phyloP scores from a whole-genome alignment of 352 stramenopile species.

The Phytophthora palmivora region DNA sequence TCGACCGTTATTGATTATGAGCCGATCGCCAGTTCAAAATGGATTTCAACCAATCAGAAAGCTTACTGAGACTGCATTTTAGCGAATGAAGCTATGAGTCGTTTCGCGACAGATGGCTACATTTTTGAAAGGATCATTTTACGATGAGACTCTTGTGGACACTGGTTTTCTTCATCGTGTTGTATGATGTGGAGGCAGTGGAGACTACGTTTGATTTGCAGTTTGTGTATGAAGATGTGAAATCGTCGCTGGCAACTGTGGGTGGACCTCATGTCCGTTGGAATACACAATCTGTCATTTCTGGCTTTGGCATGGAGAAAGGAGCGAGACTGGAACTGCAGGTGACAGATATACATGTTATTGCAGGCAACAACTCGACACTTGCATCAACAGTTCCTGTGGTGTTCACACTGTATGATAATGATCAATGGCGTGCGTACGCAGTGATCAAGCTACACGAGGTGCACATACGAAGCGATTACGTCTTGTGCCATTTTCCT shows the following conservation, averaged over 20 bases:
- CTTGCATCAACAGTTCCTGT: constrained; percentile 40
- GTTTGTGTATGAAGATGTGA: constrained; percentile 19
- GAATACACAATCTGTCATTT: constrained; percentile 71
- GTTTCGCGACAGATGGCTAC: constrained; percentile 25
- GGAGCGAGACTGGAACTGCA: constrained; percentile 51
- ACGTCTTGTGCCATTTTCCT: constrained; percentile 69
- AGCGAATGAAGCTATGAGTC: constrained; percentile 10
- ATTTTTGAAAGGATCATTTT: constrained; percentile 5
- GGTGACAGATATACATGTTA: constrained; percentile 29
- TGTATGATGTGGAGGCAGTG: constrained; percentile 2
- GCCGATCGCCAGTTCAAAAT: neutral
- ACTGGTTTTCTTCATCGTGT: neutral
- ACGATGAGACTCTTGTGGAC: constrained; percentile 3
- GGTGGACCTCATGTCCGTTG: constrained; percentile 44
- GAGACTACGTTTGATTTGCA: constrained; percentile 18
- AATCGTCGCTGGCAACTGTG: neutral
- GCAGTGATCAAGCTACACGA: constrained; percentile 66
- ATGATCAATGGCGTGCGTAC: constrained; percentile 69
- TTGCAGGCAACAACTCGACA: neutral
- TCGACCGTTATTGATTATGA: neutral
- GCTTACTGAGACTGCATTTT: constrained; percentile 1
- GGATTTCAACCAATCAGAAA: constrained; percentile 4
- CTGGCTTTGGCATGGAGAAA: constrained; percentile 64
- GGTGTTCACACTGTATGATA: constrained; percentile 67
- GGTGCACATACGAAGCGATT: constrained; percentile 59